phyloP scores from a whole-genome alignment of 2,329 filamentous ascomycete genomes.

The Penicillium sp. region DNA sequence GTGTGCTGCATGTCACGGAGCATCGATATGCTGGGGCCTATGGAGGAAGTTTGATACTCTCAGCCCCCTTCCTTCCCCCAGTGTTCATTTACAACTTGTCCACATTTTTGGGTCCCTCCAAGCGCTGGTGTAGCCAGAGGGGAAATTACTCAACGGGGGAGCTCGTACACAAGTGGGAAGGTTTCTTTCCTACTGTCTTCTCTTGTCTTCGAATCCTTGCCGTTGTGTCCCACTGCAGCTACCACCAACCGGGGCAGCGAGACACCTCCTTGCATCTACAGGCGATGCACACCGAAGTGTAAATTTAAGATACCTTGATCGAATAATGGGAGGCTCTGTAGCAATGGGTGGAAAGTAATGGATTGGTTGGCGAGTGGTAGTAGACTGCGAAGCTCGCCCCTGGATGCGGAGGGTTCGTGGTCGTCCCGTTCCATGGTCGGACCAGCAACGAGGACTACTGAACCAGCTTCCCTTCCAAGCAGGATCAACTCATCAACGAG shows the following conservation, averaged over 20 bases:
- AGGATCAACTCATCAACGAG: background rate
- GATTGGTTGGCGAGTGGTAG: background rate
- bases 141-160: background rate
- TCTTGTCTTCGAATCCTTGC: background rate
- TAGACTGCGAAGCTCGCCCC: background rate
- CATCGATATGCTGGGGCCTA: constrained; percentile 11
- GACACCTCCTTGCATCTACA: constrained; percentile 8
- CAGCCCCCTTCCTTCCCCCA: background rate
- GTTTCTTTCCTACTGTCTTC: background rate
- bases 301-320: constrained; percentile 2
- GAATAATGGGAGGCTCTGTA: background rate
- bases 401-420: constrained; percentile 5
- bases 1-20: constrained; percentile 30
- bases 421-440: constrained; percentile 11
- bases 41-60: background rate
- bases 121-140: background rate
- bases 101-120: background rate
- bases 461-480: background rate
- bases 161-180: background rate
- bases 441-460: background rate
- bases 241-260: background rate
- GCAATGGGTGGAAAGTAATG: background rate
- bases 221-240: constrained; percentile 6
- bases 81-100: background rate
- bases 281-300: constrained; percentile 3